A percentile compares a stretch with the other conserved stretches of the same genome.
Evolutionary conservation across 1,139 yeast species (phyloP).

Genomic region (Debaryomyces psychrophilus): DNA sequence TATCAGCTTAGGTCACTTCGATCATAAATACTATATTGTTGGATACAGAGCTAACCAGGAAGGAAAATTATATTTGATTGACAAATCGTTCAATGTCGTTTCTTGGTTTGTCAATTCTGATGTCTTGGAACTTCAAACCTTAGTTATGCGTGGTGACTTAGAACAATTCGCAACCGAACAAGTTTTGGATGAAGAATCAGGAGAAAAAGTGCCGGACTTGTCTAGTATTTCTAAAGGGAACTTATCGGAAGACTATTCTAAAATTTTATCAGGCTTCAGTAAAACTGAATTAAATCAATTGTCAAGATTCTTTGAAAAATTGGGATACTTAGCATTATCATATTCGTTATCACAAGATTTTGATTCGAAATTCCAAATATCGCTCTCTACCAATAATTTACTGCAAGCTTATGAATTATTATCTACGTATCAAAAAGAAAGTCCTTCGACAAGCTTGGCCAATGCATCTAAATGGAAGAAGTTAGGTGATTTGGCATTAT

Average conservation of each 20-base stretch:
- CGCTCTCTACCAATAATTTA: constrained; percentile 72
- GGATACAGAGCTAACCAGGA: constrained; percentile 87
- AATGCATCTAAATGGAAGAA: constrained; percentile 76
- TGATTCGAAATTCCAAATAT: constrained; percentile 79
- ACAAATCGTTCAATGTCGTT: constrained; percentile 82
- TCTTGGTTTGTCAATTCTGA: constrained; percentile 82
- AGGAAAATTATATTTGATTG: constrained; percentile 85
- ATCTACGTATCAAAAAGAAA: constrained; percentile 54
- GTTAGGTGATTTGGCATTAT: constrained; percentile 84
- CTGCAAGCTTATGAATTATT: constrained; percentile 76
- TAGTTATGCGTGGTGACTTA: constrained; percentile 91
- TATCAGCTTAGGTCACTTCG: constrained; percentile 91
- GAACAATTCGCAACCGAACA: constrained; percentile 45
- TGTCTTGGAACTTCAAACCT: constrained; percentile 92
- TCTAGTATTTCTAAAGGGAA: constrained; percentile 65
- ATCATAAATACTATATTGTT: constrained; percentile 80
- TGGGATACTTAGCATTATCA: constrained; percentile 84
- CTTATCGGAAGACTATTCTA: constrained; percentile 59
- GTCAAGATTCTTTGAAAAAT: constrained; percentile 91
- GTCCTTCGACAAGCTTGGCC: constrained; percentile 36
- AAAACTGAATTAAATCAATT: constrained; percentile 75
- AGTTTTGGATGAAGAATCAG: constrained; percentile 41
- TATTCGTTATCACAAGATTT: constrained; percentile 77
- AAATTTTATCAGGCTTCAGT: constrained; percentile 51
- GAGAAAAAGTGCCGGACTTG: constrained; percentile 44